These are phyloP conservation scores for Metschnikowia cerradonensis DNA, from an alignment of 805 yeast genomes.

Conservation along the genomic window DNA sequence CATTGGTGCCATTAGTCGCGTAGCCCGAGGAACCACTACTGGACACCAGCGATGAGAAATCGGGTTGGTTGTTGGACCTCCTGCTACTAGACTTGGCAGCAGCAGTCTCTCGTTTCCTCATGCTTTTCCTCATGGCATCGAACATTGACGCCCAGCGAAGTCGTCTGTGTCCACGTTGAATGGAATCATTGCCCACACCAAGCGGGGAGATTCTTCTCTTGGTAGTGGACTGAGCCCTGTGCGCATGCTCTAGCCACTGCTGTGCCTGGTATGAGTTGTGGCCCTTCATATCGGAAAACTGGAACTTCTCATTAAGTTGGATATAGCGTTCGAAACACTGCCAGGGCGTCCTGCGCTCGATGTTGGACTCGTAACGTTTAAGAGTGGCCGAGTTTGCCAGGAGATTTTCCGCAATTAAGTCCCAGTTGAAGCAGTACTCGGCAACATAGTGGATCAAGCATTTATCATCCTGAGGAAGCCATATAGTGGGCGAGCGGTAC, in stretches of 20 bases:
- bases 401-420: conserved; percentile 77
- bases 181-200: conserved; percentile 90
- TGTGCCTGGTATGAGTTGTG: conserved; percentile 78
- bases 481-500: conserved; percentile 84
- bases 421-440: conserved; percentile 91
- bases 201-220: conserved; percentile 86
- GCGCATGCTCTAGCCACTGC: conserved; percentile 89
- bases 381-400: conserved; percentile 57
- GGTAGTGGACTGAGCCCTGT: conserved; percentile 80
- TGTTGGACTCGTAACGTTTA: conserved; percentile 70
- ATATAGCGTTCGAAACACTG: conserved; percentile 96
- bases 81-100: conserved; percentile 29
- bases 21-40: conserved; percentile 6
- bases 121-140: conserved; percentile 87
- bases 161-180: conserved; percentile 88
- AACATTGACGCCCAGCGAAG: conserved; percentile 96
- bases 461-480: conserved; percentile 94
- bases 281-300: conserved; percentile 83
- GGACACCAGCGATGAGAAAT: conserved; percentile 4
- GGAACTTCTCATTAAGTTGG: conserved; percentile 86
- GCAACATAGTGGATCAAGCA: conserved; percentile 74
- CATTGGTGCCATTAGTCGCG: conserved; percentile 1
- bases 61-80: conserved; percentile 13
- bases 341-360: conserved; percentile 97
- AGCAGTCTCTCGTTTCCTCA: conserved; percentile 81